Evolutionary conservation across 148 eudicot genomes (phyloP).

Genomic region (Talinum fruticosum): DNA sequence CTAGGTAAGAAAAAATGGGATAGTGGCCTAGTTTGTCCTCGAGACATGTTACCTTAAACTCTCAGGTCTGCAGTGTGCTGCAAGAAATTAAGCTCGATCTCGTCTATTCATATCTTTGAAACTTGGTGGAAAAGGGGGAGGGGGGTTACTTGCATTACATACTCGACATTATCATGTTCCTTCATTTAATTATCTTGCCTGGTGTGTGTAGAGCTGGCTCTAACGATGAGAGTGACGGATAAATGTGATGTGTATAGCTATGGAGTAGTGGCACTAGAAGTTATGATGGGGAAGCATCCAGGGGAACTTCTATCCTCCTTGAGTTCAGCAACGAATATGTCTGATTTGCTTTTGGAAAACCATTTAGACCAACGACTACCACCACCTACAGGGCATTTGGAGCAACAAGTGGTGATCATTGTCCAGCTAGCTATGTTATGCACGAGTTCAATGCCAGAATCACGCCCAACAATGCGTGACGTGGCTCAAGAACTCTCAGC

Average conservation of each 20-base stretch:
- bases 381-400: conserved; percentile 44
- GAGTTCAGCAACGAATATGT: conserved; percentile 14
- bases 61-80: too few relatives aligned
- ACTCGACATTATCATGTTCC: not conserved
- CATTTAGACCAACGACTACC: conserved; percentile 54
- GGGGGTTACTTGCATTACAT: too few relatives aligned
- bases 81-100: too few relatives aligned
- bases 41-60: too few relatives aligned
- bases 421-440: conserved; percentile 51
- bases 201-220: conserved; percentile 42
- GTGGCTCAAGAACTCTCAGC: conserved; percentile 64
- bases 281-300: conserved; percentile 78
- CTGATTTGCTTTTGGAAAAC: conserved; percentile 43
- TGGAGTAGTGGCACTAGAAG: conserved; percentile 69
- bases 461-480: conserved; percentile 66
- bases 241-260: conserved; percentile 80
- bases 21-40: too few relatives aligned
- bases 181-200: not conserved
- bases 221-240: conserved; percentile 50
- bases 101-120: too few relatives aligned
- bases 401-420: conserved; percentile 41
- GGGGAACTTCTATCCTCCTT: conserved; percentile 50
- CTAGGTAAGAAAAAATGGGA: too few relatives aligned
- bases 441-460: conserved; percentile 40
- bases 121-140: too few relatives aligned